A percentile compares a stretch with the other conserved stretches of the same genome.
These are phyloP conservation scores for Stagonosporopsis cucurbitacearum DNA, from an alignment of 2,329 filamentous ascomycete genomes.

Conservation along the genomic window DNA sequence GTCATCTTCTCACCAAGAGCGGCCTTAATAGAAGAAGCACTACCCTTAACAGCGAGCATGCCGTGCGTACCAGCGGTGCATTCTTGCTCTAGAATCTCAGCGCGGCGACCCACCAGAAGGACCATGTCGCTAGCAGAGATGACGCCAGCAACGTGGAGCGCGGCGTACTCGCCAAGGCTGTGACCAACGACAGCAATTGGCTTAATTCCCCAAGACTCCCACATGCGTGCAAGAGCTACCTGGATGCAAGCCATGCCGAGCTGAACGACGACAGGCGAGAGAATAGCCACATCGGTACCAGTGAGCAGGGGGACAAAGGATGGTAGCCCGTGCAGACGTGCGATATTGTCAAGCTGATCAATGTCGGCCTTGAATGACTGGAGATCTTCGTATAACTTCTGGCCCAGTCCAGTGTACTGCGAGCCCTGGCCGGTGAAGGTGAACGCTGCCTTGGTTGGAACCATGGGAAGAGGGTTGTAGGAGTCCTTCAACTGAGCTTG, in stretches of 20 bases:
- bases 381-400: conserved; percentile 58
- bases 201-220: conserved; percentile 61
- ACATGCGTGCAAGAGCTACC: conserved; percentile 60
- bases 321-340: conserved; percentile 55
- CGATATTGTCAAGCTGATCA: conserved; percentile 57
- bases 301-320: conserved; percentile 59
- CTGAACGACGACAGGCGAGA: conserved; percentile 60
- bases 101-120: conserved; percentile 72
- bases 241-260: conserved; percentile 61
- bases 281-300: conserved; percentile 56
- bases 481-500: conserved; percentile 57
- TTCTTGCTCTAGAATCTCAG: conserved; percentile 67
- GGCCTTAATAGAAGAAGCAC: conserved; percentile 59
- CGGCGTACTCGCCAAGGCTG: conserved; percentile 76
- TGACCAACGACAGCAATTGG: conserved; percentile 61
- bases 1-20: conserved; percentile 58
- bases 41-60: conserved; percentile 67
- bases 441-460: conserved; percentile 58
- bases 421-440: conserved; percentile 61
- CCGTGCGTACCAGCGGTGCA: conserved; percentile 72
- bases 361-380: conserved; percentile 58
- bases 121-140: conserved; percentile 74
- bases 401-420: conserved; percentile 59
- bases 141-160: conserved; percentile 73
- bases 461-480: conserved; percentile 61